Evolutionary conservation across 441 rosid species (phyloP).

Genomic region (Pelargonium fulgidum): DNA sequence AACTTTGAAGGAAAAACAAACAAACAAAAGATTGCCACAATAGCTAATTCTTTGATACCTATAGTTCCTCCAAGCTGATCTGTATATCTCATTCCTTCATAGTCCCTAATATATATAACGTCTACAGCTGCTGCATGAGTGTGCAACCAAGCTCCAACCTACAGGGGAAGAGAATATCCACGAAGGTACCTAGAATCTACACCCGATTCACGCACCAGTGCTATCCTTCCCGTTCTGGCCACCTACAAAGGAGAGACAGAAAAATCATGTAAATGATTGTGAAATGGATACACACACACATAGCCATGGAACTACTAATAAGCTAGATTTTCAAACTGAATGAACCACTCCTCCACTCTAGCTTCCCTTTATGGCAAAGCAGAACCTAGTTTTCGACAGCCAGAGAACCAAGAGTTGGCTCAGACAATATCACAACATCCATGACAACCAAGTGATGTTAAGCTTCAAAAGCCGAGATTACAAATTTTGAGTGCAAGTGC

Average conservation of each 20-base stretch:
- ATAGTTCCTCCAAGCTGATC: too few relatives aligned
- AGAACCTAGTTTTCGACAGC: not conserved
- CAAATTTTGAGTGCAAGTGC: not conserved
- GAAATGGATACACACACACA: not conserved
- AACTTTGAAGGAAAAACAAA: too few relatives aligned
- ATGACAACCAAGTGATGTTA: not conserved
- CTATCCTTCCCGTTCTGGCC: slow-evolving; percentile 84
- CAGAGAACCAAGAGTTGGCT: not conserved
- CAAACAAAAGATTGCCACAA: too few relatives aligned
- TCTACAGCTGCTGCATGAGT: too few relatives aligned
- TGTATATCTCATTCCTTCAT: too few relatives aligned
- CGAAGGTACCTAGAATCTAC: slow-evolving; percentile 79
- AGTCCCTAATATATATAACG: too few relatives aligned
- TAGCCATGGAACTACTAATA: not conserved
- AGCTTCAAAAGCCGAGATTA: not conserved
- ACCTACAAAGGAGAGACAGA: slow-evolving; percentile 36
- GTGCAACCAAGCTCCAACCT: slow-evolving; percentile 6
- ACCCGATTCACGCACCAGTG: slow-evolving; percentile 77
- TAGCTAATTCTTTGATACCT: too few relatives aligned
- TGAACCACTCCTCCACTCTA: not conserved
- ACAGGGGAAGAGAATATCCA: slow-evolving; percentile 70
- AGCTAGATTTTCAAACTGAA: not conserved
- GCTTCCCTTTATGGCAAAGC: too few relatives aligned
- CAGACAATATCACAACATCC: not conserved
- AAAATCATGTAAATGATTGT: not conserved